A percentile compares a stretch with the other conserved stretches of the same genome.
These are phyloP conservation scores for Citrus reticulata DNA, from an alignment of 345 rosid genomes.

Conservation along the genomic window DNA sequence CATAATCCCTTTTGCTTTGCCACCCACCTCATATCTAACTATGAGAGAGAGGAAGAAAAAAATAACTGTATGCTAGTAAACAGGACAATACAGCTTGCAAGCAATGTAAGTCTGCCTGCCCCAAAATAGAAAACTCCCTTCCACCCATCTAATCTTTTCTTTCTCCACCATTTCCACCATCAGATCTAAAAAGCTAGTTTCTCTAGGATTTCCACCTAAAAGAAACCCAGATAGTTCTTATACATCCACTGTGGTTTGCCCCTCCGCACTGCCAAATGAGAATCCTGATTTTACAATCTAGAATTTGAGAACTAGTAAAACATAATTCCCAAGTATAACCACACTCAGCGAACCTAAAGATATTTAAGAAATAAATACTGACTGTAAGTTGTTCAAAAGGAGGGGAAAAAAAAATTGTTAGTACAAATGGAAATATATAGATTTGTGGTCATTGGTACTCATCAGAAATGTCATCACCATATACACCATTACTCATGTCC, in stretches of 20 bases:
- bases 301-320: not conserved
- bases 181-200: not conserved
- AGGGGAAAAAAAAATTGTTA: not conserved
- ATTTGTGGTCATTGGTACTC: constrained; percentile 17
- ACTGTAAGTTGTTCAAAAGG: not conserved
- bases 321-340: not conserved
- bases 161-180: not conserved
- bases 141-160: not conserved
- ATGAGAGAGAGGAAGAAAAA: not conserved
- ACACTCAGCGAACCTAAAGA: not conserved
- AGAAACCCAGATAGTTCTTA: not conserved
- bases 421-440: not conserved
- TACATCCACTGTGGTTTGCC: not conserved
- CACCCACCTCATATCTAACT: not conserved
- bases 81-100: not conserved
- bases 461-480: constrained; percentile 52
- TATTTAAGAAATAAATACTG: not conserved
- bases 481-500: constrained; percentile 48
- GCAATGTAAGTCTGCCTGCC: not conserved
- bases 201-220: not conserved
- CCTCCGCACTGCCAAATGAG: not conserved
- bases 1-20: not conserved
- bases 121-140: not conserved
- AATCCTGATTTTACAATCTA: not conserved
- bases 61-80: not conserved